Percentiles rank a stretch among this genome's conserved stretches.
Evolutionary conservation across 306 rosid genomes (phyloP).

Genomic region (Fragaria iinumae): DNA sequence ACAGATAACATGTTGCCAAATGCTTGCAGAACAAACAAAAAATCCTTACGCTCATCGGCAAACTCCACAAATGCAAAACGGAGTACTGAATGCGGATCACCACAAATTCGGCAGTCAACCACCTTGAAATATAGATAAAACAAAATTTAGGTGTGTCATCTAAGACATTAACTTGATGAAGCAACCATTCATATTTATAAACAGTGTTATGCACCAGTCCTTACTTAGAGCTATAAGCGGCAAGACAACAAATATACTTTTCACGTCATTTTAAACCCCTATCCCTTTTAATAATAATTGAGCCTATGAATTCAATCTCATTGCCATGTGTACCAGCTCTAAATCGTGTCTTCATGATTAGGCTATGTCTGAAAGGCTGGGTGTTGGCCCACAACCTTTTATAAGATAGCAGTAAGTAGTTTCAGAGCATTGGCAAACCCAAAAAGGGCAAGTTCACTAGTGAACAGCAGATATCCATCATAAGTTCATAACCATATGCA

Average conservation of each 20-base stretch:
- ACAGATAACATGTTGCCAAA: background rate
- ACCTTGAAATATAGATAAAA: slow-evolving; percentile 55
- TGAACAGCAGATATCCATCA: background rate
- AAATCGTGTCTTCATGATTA: background rate
- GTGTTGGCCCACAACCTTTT: background rate
- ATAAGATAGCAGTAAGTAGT: background rate
- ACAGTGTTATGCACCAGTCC: background rate
- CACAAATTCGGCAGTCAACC: slow-evolving; percentile 93
- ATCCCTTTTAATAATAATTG: background rate
- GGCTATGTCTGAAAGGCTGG: background rate
- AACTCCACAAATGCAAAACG: slow-evolving; percentile 99
- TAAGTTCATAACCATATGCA: background rate
- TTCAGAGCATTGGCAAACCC: background rate
- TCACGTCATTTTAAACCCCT: background rate
- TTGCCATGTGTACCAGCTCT: background rate
- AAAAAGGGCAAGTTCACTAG: background rate
- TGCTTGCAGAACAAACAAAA: slow-evolving; percentile 19
- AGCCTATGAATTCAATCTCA: background rate
- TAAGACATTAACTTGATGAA: background rate
- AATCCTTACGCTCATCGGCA: slow-evolving; percentile 77
- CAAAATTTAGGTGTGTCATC: slow-evolving; percentile 8
- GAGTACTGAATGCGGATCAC: slow-evolving; percentile 94
- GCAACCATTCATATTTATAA: background rate
- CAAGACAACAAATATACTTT: background rate
- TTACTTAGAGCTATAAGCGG: background rate